phyloP scores from a whole-genome alignment of 2,329 filamentous ascomycete genomes.

The Diplodia sapinea region DNA sequence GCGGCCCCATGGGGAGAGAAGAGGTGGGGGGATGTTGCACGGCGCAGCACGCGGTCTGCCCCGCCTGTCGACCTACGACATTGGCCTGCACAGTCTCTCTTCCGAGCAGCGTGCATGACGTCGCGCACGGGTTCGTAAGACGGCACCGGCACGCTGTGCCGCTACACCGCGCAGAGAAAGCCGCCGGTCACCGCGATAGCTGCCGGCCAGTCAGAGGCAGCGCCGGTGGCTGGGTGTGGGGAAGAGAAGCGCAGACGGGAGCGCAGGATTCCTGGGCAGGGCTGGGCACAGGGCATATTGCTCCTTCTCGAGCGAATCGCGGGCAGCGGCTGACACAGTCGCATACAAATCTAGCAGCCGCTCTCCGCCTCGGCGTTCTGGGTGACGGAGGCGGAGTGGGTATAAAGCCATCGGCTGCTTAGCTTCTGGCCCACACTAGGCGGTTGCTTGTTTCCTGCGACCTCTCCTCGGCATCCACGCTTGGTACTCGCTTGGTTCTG shows the following conservation, averaged over 20 bases:
- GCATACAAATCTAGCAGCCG: background rate
- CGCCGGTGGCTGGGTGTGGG: background rate
- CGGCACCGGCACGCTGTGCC: background rate
- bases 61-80: too few species aligned
- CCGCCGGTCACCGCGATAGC: background rate
- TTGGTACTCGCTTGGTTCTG: background rate
- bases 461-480: slow-evolving; percentile 9
- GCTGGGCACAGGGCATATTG: background rate
- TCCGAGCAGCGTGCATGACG: background rate
- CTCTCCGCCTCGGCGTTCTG: background rate
- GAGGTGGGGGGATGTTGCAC: slow-evolving; percentile 1
- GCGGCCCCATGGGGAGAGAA: slow-evolving; percentile 12
- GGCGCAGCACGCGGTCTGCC: slow-evolving; percentile 7
- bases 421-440: background rate
- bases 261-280: background rate
- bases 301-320: background rate
- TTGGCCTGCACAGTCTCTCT: background rate
- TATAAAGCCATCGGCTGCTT: background rate
- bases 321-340: slow-evolving; percentile 13
- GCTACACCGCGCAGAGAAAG: background rate
- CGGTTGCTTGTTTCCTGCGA: background rate
- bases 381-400: background rate
- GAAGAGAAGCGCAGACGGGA: slow-evolving; percentile 13
- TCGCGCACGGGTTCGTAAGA: background rate
- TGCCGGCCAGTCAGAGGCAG: slow-evolving; percentile 8